Percentiles rank a stretch among this genome's conserved stretches.
Conservation (phyloP, 1,284 basidiomycete genomes). For the Phellinidium pouzarii region DNA sequence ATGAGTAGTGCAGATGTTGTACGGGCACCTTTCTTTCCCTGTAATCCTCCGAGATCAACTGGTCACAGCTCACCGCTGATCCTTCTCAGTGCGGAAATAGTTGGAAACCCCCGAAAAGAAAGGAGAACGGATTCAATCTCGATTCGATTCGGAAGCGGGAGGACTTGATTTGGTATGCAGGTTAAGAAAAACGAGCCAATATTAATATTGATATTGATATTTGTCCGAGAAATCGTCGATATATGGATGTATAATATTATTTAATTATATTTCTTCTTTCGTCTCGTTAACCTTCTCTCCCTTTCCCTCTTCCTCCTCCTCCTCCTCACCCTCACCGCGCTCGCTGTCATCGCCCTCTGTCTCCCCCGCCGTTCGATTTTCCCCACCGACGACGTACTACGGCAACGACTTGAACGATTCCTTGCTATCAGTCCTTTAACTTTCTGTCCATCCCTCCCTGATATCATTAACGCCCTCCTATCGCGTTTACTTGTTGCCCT, state of each 20-base stretch:
- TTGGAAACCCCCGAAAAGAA: no score
- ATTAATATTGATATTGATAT: no score
- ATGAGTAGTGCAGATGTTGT: no score
- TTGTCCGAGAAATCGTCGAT: no score
- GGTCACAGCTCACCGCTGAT: no score
- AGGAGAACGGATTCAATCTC: no score
- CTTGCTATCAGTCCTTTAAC: not conserved
- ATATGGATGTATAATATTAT: not conserved
- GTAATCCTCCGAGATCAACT: no score
- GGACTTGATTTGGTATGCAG: no score
- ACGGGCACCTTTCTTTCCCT: no score
- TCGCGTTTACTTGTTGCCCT: not conserved
- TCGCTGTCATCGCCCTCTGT: conserved; percentile 8
- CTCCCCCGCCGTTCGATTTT: not conserved
- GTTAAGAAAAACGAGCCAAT: no score
- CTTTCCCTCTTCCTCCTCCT: not conserved
- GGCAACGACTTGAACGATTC: not conserved
- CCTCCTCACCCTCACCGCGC: conserved; percentile 2
- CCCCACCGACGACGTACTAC: not conserved
- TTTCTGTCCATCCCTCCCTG: not conserved
- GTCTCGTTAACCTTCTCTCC: not conserved
- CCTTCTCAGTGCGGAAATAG: no score
- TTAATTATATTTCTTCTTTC: not conserved
- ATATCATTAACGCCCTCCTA: not conserved
- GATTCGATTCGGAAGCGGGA: no score